Conservation (phyloP, 768 basidiomycete species). For the Naganishia kalamii region DNA sequence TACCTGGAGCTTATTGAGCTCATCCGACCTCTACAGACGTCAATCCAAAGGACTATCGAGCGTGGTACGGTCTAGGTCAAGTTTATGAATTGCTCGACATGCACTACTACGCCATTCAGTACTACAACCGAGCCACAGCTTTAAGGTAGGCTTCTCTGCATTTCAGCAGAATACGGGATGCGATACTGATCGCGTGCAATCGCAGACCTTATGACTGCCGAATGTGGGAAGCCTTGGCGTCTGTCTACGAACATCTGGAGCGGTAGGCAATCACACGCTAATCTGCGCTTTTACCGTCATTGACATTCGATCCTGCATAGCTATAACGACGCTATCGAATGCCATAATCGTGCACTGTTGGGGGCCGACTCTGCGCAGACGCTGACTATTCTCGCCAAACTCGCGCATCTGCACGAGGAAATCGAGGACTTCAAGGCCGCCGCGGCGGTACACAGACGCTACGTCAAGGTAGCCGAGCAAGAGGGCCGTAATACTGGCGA, state of each 20-base stretch:
- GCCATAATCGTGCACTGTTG: conserved; percentile 75
- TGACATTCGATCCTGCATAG: conserved; percentile 38
- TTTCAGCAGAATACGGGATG: background rate
- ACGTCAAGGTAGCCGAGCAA: conserved; percentile 34
- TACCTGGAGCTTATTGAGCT: background rate
- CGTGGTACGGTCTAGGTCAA: conserved; percentile 98
- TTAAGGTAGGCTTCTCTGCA: conserved; percentile 56
- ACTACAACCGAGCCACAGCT: conserved; percentile 92
- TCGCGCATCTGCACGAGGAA: conserved; percentile 38
- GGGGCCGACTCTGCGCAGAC: conserved; percentile 43
- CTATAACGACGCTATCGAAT: conserved; percentile 79
- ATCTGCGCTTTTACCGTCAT: background rate
- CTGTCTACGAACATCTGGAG: conserved; percentile 87
- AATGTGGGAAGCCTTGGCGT: conserved; percentile 89
- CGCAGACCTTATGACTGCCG: conserved; percentile 87
- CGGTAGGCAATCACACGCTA: conserved; percentile 53
- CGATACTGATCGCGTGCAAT: conserved; percentile 15
- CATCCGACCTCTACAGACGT: conserved; percentile 57
- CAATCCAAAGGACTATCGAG: conserved; percentile 91
- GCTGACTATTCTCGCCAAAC: conserved; percentile 38
- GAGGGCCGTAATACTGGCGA: conserved; percentile 66
- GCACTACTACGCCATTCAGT: conserved; percentile 92
- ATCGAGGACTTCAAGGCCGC: conserved; percentile 24
- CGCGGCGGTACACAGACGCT: conserved; percentile 60
- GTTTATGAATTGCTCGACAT: conserved; percentile 94